Conservation (phyloP, 2,329 filamentous ascomycete genomes). For the Botrytis porri region DNA sequence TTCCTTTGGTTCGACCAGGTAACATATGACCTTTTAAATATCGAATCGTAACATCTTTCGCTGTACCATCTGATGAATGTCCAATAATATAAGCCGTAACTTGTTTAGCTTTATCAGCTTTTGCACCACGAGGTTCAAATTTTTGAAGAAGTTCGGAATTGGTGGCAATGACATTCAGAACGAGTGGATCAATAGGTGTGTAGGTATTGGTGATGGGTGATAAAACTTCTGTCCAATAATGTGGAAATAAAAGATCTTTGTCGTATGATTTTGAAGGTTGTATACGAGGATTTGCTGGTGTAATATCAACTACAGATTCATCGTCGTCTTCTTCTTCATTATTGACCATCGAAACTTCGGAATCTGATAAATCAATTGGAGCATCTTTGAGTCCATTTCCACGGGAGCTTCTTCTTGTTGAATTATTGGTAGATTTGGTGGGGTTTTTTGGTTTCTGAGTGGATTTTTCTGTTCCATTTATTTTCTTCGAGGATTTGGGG, state of each 20-base stretch:
- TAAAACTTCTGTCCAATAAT: conserved; percentile 90
- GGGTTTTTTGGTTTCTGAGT: conserved; percentile 24
- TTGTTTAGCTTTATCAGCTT: conserved; percentile 83
- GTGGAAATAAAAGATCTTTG: conserved; percentile 74
- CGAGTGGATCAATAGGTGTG: conserved; percentile 73
- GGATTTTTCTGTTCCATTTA: conserved; percentile 28
- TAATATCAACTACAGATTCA: conserved; percentile 57
- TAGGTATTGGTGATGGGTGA: conserved; percentile 79
- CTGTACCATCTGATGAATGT: conserved; percentile 74
- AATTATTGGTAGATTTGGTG: conserved; percentile 27
- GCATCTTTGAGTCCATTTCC: conserved; percentile 35
- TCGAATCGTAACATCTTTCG: conserved; percentile 90
- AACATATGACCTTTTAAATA: conserved; percentile 80
- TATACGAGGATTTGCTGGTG: conserved; percentile 26
- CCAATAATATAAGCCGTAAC: conserved; percentile 87
- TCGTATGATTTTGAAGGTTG: conserved; percentile 57
- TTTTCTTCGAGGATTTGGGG: conserved; percentile 27
- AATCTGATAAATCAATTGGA: conserved; percentile 46
- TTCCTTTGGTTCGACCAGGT: conserved; percentile 87
- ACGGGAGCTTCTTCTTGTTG: conserved; percentile 29
- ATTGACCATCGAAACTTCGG: conserved; percentile 50
- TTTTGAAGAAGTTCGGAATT: conserved; percentile 69
- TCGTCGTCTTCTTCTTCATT: conserved; percentile 45
- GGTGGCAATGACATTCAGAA: conserved; percentile 64
- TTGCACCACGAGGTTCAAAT: conserved; percentile 78